Evolutionary conservation across 2,329 filamentous ascomycete species (phyloP).

Genomic region (Pestalotiopsis sp.): DNA sequence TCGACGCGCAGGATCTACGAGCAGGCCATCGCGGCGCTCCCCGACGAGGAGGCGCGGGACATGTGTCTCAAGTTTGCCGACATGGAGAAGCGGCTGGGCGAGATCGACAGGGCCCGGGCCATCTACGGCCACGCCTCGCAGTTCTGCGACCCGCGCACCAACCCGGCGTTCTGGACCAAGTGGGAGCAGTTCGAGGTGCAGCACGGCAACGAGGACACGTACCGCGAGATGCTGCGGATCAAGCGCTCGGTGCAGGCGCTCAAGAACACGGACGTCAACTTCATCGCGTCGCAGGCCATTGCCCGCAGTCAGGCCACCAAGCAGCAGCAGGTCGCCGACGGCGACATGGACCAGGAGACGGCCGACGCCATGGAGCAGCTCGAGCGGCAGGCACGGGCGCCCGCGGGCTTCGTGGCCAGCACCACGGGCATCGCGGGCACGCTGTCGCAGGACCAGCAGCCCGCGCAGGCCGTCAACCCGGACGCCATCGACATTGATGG

Average conservation of each 20-base stretch:
- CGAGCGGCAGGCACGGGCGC: conserved; percentile 85
- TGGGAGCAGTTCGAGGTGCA: conserved; percentile 98
- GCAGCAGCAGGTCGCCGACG: conserved; percentile 32
- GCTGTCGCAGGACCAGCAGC: conserved; percentile 45
- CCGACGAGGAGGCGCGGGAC: conserved; percentile 88
- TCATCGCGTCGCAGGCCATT: conserved; percentile 94
- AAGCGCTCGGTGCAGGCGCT: conserved; percentile 97
- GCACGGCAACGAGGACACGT: conserved; percentile 98
- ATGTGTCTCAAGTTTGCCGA: conserved; percentile 99
- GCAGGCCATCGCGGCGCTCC: conserved; percentile 88
- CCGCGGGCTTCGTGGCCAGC: conserved; percentile 88
- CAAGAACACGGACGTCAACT: conserved; percentile 98
- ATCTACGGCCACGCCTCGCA: conserved; percentile 97
- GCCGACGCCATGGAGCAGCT: conserved; percentile 88
- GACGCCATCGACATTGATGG: conserved; percentile 84
- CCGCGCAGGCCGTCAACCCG: conserved; percentile 66
- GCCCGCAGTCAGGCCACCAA: conserved; percentile 72
- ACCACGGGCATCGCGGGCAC: conserved; percentile 73
- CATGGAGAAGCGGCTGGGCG: conserved; percentile 88
- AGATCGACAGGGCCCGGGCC: conserved; percentile 91
- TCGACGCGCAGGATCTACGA: conserved; percentile 97
- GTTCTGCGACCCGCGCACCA: conserved; percentile 93
- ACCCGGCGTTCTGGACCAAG: conserved; percentile 89
- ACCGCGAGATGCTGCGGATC: conserved; percentile 98
- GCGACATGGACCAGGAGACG: conserved; percentile 50